phyloP scores from a whole-genome alignment of 2,329 filamentous ascomycete species.

The Albifimbria verrucaria region DNA sequence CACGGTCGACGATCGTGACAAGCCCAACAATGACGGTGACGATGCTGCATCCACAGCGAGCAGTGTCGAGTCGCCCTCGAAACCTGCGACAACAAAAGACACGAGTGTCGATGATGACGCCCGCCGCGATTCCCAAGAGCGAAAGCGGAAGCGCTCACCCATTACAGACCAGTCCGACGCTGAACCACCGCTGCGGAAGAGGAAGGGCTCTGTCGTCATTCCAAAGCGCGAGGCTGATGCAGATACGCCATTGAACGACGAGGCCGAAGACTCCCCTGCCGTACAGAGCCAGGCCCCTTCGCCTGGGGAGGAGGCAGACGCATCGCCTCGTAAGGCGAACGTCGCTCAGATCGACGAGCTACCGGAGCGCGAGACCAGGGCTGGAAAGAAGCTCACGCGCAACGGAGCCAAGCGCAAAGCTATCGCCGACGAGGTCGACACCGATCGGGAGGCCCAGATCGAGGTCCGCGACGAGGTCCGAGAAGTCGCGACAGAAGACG shows the following conservation, averaged over 20 bases:
- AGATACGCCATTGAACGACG: slow-evolving; percentile 44
- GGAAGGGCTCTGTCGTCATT: slow-evolving; percentile 44
- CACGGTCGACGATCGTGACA: slow-evolving; percentile 31
- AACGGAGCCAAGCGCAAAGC: slow-evolving; percentile 36
- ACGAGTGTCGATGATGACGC: slow-evolving; percentile 25
- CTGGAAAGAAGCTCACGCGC: slow-evolving; percentile 38
- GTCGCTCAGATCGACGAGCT: slow-evolving; percentile 26
- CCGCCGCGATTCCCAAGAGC: slow-evolving; percentile 31
- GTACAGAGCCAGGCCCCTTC: background rate
- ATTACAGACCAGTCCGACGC: slow-evolving; percentile 40
- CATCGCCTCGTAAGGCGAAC: slow-evolving; percentile 23
- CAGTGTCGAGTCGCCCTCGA: slow-evolving; percentile 34
- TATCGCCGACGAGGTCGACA: slow-evolving; percentile 19
- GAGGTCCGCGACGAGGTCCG: slow-evolving; percentile 28
- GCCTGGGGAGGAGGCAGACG: slow-evolving; percentile 41
- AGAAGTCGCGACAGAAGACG: slow-evolving; percentile 34
- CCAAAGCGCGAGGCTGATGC: slow-evolving; percentile 35
- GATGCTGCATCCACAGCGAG: slow-evolving; percentile 33
- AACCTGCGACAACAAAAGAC: slow-evolving; percentile 23
- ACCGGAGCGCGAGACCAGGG: slow-evolving; percentile 28
- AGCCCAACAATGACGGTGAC: slow-evolving; percentile 38
- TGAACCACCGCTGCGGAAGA: slow-evolving; percentile 51
- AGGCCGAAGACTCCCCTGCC: slow-evolving; percentile 31
- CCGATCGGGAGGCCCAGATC: slow-evolving; percentile 28
- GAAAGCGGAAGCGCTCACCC: slow-evolving; percentile 51